Conservation (phyloP, 148 eudicot species). For the Camellia granthamiana region DNA sequence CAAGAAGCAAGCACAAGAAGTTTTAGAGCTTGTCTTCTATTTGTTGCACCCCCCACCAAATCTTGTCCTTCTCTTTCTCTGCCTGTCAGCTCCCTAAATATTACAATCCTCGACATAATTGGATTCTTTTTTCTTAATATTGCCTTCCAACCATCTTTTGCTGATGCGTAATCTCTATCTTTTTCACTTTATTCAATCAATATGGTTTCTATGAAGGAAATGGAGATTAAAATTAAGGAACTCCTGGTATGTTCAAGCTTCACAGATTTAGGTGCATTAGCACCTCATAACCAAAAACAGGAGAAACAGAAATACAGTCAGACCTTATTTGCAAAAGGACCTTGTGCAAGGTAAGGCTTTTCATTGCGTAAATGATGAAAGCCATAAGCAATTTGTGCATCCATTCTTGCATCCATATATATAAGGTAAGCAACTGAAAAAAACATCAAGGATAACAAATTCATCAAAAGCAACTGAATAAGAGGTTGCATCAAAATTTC, state of each 20-base stretch:
- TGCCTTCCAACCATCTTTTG: background rate
- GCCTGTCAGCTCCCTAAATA: background rate
- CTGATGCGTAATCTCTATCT: background rate
- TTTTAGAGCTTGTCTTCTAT: no score
- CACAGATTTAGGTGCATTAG: background rate
- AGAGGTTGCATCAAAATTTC: background rate
- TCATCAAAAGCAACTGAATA: background rate
- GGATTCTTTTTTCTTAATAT: background rate
- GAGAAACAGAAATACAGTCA: background rate
- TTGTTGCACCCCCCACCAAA: no score
- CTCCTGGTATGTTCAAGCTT: background rate
- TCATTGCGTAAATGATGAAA: slow-evolving; percentile 85
- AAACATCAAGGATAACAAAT: background rate
- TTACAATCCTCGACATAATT: background rate
- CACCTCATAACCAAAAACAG: background rate
- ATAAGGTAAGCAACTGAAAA: slow-evolving; percentile 1
- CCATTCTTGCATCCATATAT: slow-evolving; percentile 60
- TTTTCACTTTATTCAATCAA: background rate
- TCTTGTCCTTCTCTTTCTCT: background rate
- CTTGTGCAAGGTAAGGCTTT: slow-evolving; percentile 89
- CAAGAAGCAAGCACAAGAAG: no score
- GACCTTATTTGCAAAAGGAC: slow-evolving; percentile 87
- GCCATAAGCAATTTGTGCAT: slow-evolving; percentile 91
- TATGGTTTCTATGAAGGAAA: background rate
- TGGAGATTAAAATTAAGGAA: background rate